phyloP scores from a whole-genome alignment of 148 eudicot genomes.

The Beta vulgaris region DNA sequence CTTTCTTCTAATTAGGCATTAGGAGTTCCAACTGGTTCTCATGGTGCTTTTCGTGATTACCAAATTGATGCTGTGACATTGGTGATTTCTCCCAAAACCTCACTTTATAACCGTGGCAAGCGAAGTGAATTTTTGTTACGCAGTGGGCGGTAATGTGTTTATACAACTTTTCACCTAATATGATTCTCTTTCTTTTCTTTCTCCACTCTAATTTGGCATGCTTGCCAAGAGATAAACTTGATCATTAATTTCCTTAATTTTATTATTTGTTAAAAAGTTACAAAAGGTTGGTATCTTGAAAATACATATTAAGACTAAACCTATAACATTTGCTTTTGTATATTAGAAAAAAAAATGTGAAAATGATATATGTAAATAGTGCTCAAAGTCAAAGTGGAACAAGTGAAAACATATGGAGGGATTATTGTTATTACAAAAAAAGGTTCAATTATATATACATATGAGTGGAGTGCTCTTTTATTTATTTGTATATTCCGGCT shows the following conservation, averaged over 20 bases:
- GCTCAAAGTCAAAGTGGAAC: too few species aligned
- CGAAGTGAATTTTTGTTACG: constrained; percentile 60
- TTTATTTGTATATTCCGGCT: not conserved
- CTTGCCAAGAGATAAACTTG: too few species aligned
- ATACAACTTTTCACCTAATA: not conserved
- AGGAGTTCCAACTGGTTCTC: constrained; percentile 95
- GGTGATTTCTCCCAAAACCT: constrained; percentile 57
- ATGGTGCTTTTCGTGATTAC: constrained; percentile 97
- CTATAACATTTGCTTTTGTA: too few species aligned
- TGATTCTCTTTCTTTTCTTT: not conserved
- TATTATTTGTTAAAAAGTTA: too few species aligned
- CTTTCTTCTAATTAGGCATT: constrained; percentile 50
- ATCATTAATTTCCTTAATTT: too few species aligned
- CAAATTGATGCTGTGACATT: constrained; percentile 94
- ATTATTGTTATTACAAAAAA: too few species aligned
- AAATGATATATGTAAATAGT: too few species aligned
- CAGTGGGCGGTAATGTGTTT: constrained; percentile 66
- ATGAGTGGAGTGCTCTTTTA: not conserved
- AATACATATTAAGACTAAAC: too few species aligned
- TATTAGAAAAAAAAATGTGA: too few species aligned
- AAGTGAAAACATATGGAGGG: too few species aligned
- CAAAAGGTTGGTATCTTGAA: too few species aligned
- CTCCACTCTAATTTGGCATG: too few species aligned
- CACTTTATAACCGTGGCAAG: constrained; percentile 41
- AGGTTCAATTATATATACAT: not conserved